Base-by-base conservation (phyloP, 169 alveolate genomes). In the Cryptosporidium tyzzeri region DNA sequence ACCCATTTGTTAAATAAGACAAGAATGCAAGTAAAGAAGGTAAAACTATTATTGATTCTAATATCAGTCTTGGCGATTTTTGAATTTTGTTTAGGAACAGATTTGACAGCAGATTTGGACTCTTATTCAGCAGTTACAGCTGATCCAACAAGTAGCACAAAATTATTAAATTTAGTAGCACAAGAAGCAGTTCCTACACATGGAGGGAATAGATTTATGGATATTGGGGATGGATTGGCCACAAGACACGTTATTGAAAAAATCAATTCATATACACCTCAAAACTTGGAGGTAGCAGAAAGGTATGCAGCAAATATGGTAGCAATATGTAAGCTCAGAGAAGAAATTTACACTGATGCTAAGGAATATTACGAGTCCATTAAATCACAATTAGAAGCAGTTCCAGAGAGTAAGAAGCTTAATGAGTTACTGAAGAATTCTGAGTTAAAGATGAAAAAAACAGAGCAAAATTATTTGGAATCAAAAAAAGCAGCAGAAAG, bases 221-320 rank as follows among this genome's bases (percentile, higher is more conserved):
- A 16, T 12, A 26, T 65, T 33, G 55, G 45, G 3, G 68, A 80
- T 14, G 75, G 50, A 8, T 45, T 80, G 41, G 89, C 89, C 12
- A 80, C 89, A 21, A 8, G 44, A 31, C 73, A 80, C 10, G 75
- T 80, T n/a, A 45, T 80, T 29, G 68, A 65, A 18, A 80, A 45
- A 37, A 80, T 80, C 31, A 80, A 80, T 26, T 80, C 89, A 18
- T 80, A 80, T 48, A 23, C 39, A 21, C 89, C 89, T n/a, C 67
- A 80, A 6, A 80, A 59, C 31, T 14, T 80, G 35, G 89, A 80
- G 69, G 62, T 62, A 3, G 73, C 89, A 16, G 89, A 80, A 48
- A 80, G 89, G 23, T 80, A 80, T 62, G 89, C 89, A 62, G 89
- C 89, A 3, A 80, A 80, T 62, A 44, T 80, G 75, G 75, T 80